Evolutionary conservation across 441 rosid species (phyloP).

Genomic region (Pelargonium myrrhifolium): DNA sequence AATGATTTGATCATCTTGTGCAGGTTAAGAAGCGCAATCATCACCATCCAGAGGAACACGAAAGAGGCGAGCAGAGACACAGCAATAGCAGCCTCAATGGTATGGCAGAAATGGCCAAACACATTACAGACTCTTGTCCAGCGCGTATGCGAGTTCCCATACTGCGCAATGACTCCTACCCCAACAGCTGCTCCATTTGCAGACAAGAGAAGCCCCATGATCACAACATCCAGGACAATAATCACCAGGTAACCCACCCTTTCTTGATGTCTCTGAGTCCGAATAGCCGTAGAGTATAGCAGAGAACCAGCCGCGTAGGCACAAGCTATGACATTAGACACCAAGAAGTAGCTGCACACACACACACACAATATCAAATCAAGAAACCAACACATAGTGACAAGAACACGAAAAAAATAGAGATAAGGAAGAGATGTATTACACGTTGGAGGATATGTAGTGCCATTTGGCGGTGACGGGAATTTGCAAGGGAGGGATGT

Average conservation of each 20-base stretch:
- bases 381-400: not conserved
- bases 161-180: slow-evolving; percentile 25
- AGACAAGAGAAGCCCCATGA: slow-evolving; percentile 29
- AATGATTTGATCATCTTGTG: slow-evolving; percentile 16
- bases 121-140: slow-evolving; percentile 29
- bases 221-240: slow-evolving; percentile 23
- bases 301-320: slow-evolving; percentile 46
- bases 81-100: slow-evolving; percentile 20
- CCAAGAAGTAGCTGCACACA: slow-evolving; percentile 42
- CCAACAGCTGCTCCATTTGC: slow-evolving; percentile 36
- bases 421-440: not conserved
- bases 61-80: slow-evolving; percentile 24
- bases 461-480: slow-evolving; percentile 3
- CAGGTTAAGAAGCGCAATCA: slow-evolving; percentile 24
- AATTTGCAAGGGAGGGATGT: not conserved
- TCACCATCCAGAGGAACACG: slow-evolving; percentile 25
- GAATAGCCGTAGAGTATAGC: slow-evolving; percentile 18
- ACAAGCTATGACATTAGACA: slow-evolving; percentile 52
- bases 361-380: not conserved
- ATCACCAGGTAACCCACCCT: slow-evolving; percentile 14
- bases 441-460: not conserved
- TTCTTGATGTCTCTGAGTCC: slow-evolving; percentile 24
- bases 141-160: slow-evolving; percentile 32
- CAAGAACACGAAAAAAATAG: not conserved
- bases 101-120: slow-evolving; percentile 29